Conservation (phyloP, 2,329 filamentous ascomycete species). For the Aspergillus sp. region DNA sequence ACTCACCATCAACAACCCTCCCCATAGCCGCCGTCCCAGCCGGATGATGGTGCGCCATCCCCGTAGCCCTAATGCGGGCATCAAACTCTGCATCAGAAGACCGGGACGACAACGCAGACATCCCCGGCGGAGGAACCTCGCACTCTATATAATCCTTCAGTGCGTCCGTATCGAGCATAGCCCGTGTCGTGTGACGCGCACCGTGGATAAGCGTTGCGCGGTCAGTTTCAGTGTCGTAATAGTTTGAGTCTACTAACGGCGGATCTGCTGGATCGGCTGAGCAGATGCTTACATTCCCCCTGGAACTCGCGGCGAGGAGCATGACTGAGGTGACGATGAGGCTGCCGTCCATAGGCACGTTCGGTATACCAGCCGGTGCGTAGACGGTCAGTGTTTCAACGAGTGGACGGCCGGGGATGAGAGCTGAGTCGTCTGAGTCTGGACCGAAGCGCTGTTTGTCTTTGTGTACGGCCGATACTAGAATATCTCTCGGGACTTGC, state of each 20-base stretch:
- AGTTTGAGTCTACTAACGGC: slow-evolving; percentile 1
- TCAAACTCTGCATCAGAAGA: neutral
- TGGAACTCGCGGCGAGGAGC: slow-evolving; percentile 8
- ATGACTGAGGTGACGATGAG: slow-evolving; percentile 12
- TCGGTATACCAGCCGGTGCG: neutral
- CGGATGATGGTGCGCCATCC: neutral
- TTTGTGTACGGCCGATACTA: neutral
- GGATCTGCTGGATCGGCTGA: neutral
- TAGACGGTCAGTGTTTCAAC: neutral
- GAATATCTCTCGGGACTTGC: neutral
- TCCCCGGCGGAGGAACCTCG: neutral
- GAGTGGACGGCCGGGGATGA: neutral
- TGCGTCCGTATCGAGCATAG: neutral
- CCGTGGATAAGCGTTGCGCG: neutral
- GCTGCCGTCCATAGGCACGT: slow-evolving; percentile 5
- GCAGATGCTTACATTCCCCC: slow-evolving; percentile 9
- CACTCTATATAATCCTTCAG: neutral
- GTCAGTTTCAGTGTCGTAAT: slow-evolving; percentile 7
- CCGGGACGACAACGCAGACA: neutral
- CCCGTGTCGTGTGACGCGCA: neutral
- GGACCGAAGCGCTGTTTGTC: neutral
- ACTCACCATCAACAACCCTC: neutral
- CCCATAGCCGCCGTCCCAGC: neutral
- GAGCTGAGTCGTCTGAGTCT: neutral
- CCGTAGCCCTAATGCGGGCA: neutral